Evolutionary conservation across 2,329 filamentous ascomycete species (phyloP).

Genomic region (Aspergillus flavus): DNA sequence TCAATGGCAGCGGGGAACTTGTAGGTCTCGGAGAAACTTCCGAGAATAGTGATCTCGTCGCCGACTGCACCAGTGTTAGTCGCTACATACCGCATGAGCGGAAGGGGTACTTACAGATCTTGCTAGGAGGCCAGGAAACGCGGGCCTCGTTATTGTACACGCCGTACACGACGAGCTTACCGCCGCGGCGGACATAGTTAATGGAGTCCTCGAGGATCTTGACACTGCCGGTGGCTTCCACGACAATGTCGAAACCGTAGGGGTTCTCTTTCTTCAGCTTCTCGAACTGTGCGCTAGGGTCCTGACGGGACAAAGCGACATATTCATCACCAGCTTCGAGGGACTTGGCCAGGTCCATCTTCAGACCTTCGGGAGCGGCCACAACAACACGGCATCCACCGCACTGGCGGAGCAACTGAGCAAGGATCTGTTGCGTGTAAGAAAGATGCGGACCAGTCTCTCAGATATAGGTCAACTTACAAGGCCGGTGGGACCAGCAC

Average conservation of each 20-base stretch:
- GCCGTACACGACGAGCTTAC: constrained; percentile 72
- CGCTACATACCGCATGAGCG: not conserved
- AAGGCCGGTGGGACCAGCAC: constrained; percentile 69
- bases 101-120: constrained; percentile 60
- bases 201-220: constrained; percentile 72
- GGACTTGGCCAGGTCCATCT: constrained; percentile 67
- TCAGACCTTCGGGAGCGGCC: constrained; percentile 68
- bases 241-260: constrained; percentile 73
- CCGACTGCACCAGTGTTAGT: constrained; percentile 34
- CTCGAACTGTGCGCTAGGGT: constrained; percentile 62
- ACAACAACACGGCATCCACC: constrained; percentile 71
- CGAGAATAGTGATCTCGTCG: constrained; percentile 71
- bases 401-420: constrained; percentile 65
- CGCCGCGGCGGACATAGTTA: constrained; percentile 70
- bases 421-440: constrained; percentile 44
- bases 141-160: constrained; percentile 66
- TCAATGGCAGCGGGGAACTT: constrained; percentile 66
- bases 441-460: not conserved
- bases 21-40: constrained; percentile 73
- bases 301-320: constrained; percentile 48
- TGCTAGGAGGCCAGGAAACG: constrained; percentile 70
- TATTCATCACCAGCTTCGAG: constrained; percentile 53
- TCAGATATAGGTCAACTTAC: constrained; percentile 46
- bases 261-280: constrained; percentile 66
- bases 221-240: constrained; percentile 70